phyloP scores from a whole-genome alignment of 352 stramenopile genomes.

The Pythium scleroteichum region DNA sequence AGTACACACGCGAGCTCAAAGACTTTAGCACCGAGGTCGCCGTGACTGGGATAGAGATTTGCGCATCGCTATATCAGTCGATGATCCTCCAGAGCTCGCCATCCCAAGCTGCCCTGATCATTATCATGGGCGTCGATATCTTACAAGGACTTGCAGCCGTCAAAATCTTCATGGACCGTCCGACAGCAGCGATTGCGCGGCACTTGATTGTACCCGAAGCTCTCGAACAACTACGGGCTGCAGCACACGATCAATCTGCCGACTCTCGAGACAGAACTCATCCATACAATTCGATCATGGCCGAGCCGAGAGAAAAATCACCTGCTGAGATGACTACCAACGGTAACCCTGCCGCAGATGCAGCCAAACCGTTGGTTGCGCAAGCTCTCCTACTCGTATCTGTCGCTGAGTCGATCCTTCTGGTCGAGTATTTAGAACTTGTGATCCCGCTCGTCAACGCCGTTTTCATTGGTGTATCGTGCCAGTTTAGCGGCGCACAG shows the following conservation, averaged over 20 bases:
- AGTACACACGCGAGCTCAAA: conserved; percentile 1
- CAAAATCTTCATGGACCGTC: conserved; percentile 31
- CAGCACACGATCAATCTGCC: no score
- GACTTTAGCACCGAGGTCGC: conserved; percentile 19
- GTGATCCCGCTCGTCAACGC: conserved; percentile 25
- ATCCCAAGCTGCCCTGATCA: conserved; percentile 10
- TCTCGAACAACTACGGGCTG: neutral
- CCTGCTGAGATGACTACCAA: no score
- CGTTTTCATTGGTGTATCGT: conserved; percentile 20
- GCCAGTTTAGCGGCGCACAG: conserved; percentile 1
- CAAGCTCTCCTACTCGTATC: conserved; percentile 11
- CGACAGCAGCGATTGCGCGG: neutral
- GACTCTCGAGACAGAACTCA: no score
- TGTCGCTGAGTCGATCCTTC: conserved; percentile 28
- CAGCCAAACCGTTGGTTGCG: no score
- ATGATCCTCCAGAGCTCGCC: conserved; percentile 28
- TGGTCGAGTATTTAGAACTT: conserved; percentile 33
- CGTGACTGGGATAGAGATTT: conserved; percentile 27
- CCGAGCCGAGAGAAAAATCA: no score
- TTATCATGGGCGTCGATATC: conserved; percentile 28
- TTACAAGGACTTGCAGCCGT: conserved; percentile 17
- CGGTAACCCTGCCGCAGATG: no score
- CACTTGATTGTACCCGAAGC: conserved; percentile 10
- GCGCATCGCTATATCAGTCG: conserved; percentile 29
- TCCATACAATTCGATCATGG: no score